Percentiles rank a stretch among this genome's conserved stretches.
These are phyloP conservation scores for Entelexis paramagnoliae DNA, from an alignment of 1,139 yeast species.

Conservation along the genomic window DNA sequence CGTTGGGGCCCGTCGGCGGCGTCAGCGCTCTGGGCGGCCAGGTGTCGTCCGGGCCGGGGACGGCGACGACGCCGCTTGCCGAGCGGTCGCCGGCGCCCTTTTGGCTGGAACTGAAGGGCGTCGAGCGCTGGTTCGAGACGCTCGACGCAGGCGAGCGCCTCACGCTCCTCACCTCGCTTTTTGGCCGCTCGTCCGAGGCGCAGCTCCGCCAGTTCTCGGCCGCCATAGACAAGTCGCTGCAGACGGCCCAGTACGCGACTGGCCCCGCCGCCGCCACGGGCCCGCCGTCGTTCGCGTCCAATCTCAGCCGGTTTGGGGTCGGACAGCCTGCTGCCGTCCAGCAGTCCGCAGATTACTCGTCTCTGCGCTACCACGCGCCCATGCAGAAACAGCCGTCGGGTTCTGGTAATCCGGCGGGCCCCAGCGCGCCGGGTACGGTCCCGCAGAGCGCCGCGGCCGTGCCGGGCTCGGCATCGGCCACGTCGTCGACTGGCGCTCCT, in stretches of 20 bases:
- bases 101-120: constrained; percentile 21
- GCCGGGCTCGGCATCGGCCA: not conserved
- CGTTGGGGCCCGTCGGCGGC: constrained; percentile 4
- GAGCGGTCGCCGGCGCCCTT: constrained; percentile 12
- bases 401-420: not conserved
- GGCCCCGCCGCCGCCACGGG: constrained; percentile 1
- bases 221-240: constrained; percentile 12
- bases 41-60: constrained; percentile 3
- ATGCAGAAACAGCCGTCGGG: not conserved
- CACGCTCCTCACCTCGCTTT: constrained; percentile 18
- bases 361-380: not conserved
- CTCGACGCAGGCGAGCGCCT: constrained; percentile 23
- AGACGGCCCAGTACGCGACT: constrained; percentile 3
- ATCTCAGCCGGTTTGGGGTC: constrained; percentile 19
- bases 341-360: not conserved
- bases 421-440: not conserved
- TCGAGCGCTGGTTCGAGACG: constrained; percentile 24
- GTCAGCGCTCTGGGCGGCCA: constrained; percentile 4
- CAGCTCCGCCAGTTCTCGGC: constrained; percentile 18
- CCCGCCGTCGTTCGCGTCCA: not conserved
- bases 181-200: constrained; percentile 18
- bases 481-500: not conserved
- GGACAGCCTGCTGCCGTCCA: constrained; percentile 2
- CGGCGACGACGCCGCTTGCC: not conserved
- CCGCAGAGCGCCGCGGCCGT: not conserved